Base-by-base conservation (phyloP, 208 protist genomes). In the Angomonas deanei region DNA sequence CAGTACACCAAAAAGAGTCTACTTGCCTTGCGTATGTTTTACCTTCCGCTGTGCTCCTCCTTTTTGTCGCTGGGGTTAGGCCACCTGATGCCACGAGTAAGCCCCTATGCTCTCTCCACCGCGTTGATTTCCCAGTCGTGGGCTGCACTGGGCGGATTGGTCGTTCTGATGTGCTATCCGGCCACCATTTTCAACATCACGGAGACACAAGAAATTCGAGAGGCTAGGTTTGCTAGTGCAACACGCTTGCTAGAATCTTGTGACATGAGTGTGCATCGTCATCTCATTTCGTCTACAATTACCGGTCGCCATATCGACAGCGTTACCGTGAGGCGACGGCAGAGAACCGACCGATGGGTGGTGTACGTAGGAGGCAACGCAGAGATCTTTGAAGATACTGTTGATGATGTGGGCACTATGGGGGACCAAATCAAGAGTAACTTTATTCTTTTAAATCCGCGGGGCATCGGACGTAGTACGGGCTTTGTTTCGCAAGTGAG, bases 331-430 rank as follows among this genome's bases (percentile, higher is more conserved):
- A 56, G 64, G 46, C 73, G 60, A 46, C 56, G 63, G 11, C 55
- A 77, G 34, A 33, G 56, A 10, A 82, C 80, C 4, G 31, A 63
- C 28, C 68, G 72, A 1, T 94, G 88, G 85, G 48, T 92, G 2
- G 17, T 92, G 13, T 95, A 95, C 71, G 71, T 86, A 57, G 84
- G 86, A 15, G 88, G 88, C 23, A 95, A 95, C 61, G 82, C 75
- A 0, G 83, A 95, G 68, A 74, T 92, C 23, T 63, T 91, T 52
- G 83, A 95, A 62, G 68, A 77, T 53, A 78, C 52, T 11, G 33
- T 76, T 19, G 63, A 42, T 10, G 74, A 83, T 2, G 61, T 80
- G 11, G 58, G 61, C 32, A 31, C 61, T 26, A 46, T 83, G 36
- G 73, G 46, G 0, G 66, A 84, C 13, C 32, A 71, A 4, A 42